Evolutionary conservation across 345 rosid genomes (phyloP).

Genomic region (Eucalyptus tenuipes): DNA sequence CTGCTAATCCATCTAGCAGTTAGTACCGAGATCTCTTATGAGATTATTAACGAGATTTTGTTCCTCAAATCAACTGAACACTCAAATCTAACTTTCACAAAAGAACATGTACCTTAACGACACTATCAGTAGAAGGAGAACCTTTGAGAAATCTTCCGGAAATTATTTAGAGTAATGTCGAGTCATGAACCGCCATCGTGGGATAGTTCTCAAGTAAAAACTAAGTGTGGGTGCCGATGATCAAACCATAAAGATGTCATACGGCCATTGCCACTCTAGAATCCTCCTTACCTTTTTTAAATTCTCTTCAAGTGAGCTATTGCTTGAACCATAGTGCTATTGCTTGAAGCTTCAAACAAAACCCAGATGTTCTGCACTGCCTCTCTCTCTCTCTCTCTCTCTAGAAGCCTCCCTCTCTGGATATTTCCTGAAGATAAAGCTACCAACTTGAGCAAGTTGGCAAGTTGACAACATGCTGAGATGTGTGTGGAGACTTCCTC

Average conservation of each 20-base stretch:
- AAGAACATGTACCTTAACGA: fast-evolving
- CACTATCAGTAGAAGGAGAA: not conserved
- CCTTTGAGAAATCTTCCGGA: not conserved
- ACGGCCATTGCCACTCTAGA: not conserved
- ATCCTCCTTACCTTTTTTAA: not conserved
- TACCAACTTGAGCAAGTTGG: too few species aligned
- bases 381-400: too few species aligned
- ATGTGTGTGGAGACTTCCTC: too few species aligned
- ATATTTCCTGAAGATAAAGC: too few species aligned
- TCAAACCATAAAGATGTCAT: not conserved
- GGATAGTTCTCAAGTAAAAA: not conserved
- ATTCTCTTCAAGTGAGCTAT: not conserved
- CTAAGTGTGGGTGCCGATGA: fast-evolving
- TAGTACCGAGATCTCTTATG: not conserved
- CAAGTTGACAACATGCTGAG: too few species aligned
- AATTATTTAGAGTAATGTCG: not conserved
- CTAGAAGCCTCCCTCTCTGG: too few species aligned
- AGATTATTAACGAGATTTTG: not conserved
- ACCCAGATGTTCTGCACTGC: not conserved
- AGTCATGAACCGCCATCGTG: not conserved
- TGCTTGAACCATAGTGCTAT: too few species aligned
- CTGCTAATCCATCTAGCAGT: not conserved
- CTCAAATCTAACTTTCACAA: not conserved
- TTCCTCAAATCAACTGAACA: too few species aligned
- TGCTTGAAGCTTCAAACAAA: not conserved